Evolutionary conservation across 805 yeast genomes (phyloP), one percentile per base, ranked within the genome.

Genomic region (Teunomyces aglyptinius): DNA sequence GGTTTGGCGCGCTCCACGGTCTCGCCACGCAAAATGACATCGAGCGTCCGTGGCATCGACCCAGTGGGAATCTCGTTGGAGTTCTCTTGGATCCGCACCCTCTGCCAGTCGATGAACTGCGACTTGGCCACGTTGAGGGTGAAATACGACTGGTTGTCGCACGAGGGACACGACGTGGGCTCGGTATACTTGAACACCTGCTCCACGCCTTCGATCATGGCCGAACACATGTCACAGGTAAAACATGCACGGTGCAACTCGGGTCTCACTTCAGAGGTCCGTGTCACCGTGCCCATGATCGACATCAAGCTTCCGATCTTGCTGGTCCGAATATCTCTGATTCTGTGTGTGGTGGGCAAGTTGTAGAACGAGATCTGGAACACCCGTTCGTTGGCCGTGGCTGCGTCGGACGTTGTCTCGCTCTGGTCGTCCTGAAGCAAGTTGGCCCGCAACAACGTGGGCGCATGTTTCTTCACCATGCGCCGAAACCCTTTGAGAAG

Each of bases 1-100:
- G 99, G 97, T 66, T 92, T 94, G 2, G 97, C 97, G 54, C 90
- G 77, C 62, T 92, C 99, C 6, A 94, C 98, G 45, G 89, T 77
- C 55, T 92, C 97, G 43, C 98, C 98, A 57, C 99, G 77, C 48
- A 92, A 69, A 43, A 92, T 86, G 19, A 92, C 92, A 64, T 92
- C 99, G 58, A 92, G 67, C 1, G 97, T 92, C 64, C 99, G 81
- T 20, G 99, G 99, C 99, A 92, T 92, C 3, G 97, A 90, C 24
- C 99, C 99, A 0, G 97, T 89, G 22, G 99, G 99, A 47, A 92
- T 92, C 67, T 92, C 98, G 56, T 77, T 86, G n/a, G 97, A 84
- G 60, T 92, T 94, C 61, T 92, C 99, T 64, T 92, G 99, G 53
- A 92, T 86, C 57, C 97, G 81, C 20, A 90, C 92, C 54, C 86